Conservation (phyloP, 2,329 filamentous ascomycete genomes). For the Cadophora luteo-olivacea region DNA sequence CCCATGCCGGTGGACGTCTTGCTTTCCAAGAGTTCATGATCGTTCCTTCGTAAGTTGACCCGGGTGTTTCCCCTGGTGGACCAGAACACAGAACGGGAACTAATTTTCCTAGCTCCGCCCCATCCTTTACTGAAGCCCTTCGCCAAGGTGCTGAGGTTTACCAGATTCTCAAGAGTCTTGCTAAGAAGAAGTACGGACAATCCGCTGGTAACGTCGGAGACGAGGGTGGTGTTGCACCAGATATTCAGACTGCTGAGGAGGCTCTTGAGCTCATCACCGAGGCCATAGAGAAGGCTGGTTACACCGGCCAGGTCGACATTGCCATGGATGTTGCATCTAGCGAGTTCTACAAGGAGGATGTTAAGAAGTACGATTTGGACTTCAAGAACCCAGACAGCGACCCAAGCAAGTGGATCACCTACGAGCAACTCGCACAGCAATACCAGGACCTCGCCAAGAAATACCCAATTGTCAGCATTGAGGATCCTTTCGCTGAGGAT, state of each 20-base stretch:
- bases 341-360: conserved; percentile 98
- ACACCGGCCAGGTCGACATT: conserved; percentile 95
- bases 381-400: conserved; percentile 99
- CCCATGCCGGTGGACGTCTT: conserved; percentile 94
- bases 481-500: conserved; percentile 99
- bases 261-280: conserved; percentile 95
- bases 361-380: conserved; percentile 99
- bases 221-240: conserved; percentile 98
- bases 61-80: background rate
- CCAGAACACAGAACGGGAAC: conserved; percentile 17
- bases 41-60: conserved; percentile 72
- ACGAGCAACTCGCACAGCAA: conserved; percentile 92
- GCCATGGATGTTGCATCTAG: conserved; percentile 99
- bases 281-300: conserved; percentile 92
- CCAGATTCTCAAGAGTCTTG: conserved; percentile 94
- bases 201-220: conserved; percentile 99
- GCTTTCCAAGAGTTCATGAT: conserved; percentile 99
- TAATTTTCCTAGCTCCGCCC: conserved; percentile 66
- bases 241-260: conserved; percentile 97
- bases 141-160: conserved; percentile 97
- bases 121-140: conserved; percentile 93
- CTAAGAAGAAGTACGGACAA: conserved; percentile 99
- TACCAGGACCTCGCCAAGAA: conserved; percentile 89
- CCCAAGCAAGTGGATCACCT: conserved; percentile 96
- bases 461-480: conserved; percentile 98